These are phyloP conservation scores for Sporothrix pallida DNA, from an alignment of 2,329 filamentous ascomycete genomes.

Conservation along the genomic window DNA sequence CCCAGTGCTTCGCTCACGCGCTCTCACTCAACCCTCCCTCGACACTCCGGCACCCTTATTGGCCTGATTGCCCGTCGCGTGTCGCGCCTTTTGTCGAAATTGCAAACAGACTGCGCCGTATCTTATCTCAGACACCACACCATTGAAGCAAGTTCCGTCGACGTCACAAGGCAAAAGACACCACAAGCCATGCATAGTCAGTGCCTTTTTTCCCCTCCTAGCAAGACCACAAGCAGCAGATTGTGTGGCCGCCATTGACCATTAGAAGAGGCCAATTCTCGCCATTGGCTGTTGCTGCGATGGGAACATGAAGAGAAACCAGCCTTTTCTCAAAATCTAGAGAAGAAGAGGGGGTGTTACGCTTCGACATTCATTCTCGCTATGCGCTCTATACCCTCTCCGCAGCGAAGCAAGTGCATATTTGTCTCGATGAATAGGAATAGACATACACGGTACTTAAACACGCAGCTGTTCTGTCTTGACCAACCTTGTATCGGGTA, in stretches of 20 bases:
- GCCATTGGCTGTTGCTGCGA: too few relatives aligned
- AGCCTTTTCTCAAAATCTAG: too few relatives aligned
- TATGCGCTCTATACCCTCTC: too few relatives aligned
- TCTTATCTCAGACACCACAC: conserved; percentile 21
- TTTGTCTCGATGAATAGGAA: too few relatives aligned
- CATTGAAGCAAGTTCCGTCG: neutral
- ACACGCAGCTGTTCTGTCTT: too few relatives aligned
- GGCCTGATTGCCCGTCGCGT: neutral
- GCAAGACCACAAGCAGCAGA: neutral
- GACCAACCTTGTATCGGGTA: neutral
- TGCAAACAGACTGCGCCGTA: neutral
- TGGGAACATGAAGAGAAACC: too few relatives aligned
- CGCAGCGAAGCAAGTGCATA: too few relatives aligned
- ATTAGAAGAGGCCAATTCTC: neutral
- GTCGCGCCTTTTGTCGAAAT: conserved; percentile 17
- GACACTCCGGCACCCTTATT: neutral
- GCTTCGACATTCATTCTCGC: too few relatives aligned
- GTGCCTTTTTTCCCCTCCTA: neutral
- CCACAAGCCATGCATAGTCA: too few relatives aligned
- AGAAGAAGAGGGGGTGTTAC: too few relatives aligned
- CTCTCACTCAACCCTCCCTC: neutral
- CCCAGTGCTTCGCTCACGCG: neutral
- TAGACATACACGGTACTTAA: too few relatives aligned
- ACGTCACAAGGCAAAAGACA: too few relatives aligned
- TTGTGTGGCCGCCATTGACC: conserved; percentile 20